A percentile compares a stretch with the other conserved stretches of the same genome.
phyloP scores from a whole-genome alignment of 805 yeast species.

The Candida nanaspora region DNA sequence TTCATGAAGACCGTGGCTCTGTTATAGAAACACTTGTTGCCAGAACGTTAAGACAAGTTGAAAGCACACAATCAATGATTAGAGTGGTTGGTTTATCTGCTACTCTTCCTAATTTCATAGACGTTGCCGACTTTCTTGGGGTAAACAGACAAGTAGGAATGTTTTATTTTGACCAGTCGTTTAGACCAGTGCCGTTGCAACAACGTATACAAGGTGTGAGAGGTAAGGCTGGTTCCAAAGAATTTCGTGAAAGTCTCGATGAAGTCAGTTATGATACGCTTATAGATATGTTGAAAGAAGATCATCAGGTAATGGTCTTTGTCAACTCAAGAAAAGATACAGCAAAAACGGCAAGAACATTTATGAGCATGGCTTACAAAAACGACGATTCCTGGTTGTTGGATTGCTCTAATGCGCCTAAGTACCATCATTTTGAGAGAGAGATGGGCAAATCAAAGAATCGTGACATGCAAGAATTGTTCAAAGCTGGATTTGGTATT shows the following conservation, averaged over 20 bases:
- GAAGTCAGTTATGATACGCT: constrained; percentile 71
- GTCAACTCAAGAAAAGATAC: constrained; percentile 96
- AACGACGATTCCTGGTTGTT: constrained; percentile 50
- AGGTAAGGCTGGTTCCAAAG: constrained; percentile 76
- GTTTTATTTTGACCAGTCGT: constrained; percentile 90
- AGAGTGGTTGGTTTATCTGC: constrained; percentile 93
- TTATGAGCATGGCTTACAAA: constrained; percentile 60
- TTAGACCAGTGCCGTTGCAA: constrained; percentile 88
- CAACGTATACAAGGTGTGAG: constrained; percentile 83
- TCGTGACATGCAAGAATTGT: constrained; percentile 75
- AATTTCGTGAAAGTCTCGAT: constrained; percentile 68
- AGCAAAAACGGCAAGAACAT: constrained; percentile 67
- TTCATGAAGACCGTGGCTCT: constrained; percentile 97
- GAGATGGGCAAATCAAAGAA: constrained; percentile 70
- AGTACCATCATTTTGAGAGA: constrained; percentile 39
- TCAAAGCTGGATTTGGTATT: constrained; percentile 76
- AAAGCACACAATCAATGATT: constrained; percentile 87
- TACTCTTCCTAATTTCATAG: constrained; percentile 83
- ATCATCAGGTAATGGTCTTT: constrained; percentile 91
- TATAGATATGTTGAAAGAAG: constrained; percentile 54
- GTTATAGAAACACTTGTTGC: constrained; percentile 95
- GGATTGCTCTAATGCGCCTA: constrained; percentile 42
- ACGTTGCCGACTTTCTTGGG: constrained; percentile 91
- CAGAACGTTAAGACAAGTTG: constrained; percentile 90
- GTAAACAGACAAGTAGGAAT: constrained; percentile 87